These are phyloP conservation scores for Candida adriatica DNA, from an alignment of 805 yeast genomes.

Conservation along the genomic window DNA sequence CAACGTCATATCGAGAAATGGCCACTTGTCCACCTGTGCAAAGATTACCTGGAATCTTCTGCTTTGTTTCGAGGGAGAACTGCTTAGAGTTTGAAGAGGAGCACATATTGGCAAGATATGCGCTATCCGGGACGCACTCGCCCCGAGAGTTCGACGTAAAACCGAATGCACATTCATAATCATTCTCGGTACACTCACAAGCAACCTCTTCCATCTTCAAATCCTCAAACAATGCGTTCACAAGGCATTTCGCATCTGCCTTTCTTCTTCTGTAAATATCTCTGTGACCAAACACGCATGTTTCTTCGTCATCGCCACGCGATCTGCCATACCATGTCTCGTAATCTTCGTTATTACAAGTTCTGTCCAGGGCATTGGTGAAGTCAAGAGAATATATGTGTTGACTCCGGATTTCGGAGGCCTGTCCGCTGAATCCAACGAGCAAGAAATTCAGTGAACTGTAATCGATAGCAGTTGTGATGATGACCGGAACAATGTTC, in stretches of 20 bases:
- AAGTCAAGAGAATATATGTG: constrained; percentile 44
- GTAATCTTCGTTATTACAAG: constrained; percentile 42
- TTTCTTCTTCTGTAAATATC: constrained; percentile 64
- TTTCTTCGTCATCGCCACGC: constrained; percentile 24
- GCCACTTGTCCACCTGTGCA: constrained; percentile 13
- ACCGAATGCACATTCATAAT: constrained; percentile 66
- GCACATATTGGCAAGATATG: constrained; percentile 29
- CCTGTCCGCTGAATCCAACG: constrained; percentile 30
- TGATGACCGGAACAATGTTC: constrained; percentile 32
- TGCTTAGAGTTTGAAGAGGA: constrained; percentile 17
- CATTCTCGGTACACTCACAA: constrained; percentile 57
- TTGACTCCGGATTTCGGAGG: constrained; percentile 6
- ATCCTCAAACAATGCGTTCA: constrained; percentile 33
- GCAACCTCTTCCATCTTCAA: constrained; percentile 39
- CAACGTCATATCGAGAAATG: constrained; percentile 9
- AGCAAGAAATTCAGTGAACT: constrained; percentile 58
- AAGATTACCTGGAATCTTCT: constrained; percentile 19
- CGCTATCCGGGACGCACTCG: constrained; percentile 40
- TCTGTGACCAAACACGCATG: constrained; percentile 64
- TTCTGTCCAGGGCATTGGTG: constrained; percentile 43
- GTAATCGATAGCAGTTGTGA: constrained; percentile 65
- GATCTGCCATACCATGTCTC: constrained; percentile 58
- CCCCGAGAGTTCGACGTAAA: constrained; percentile 33
- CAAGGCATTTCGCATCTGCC: constrained; percentile 53
- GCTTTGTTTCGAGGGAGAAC: constrained; percentile 11